Base-by-base conservation (phyloP, 257 asterid genomes). In the Penstemon davidsonii region DNA sequence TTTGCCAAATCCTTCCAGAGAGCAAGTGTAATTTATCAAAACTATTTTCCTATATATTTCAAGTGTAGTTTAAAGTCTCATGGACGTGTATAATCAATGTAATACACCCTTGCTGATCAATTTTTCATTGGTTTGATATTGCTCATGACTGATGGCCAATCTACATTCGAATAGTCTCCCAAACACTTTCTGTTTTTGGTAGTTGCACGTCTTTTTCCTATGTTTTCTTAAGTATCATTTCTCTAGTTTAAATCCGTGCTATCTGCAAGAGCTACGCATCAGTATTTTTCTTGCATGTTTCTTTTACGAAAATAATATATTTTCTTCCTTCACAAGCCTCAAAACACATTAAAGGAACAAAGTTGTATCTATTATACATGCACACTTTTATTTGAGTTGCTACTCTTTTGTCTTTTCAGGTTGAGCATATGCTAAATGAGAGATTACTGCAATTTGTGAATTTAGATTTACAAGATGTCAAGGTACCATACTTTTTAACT, bases 371-470 rank as follows among this genome's bases (percentile, higher is more conserved):
- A 60, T 66, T 7, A 33, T 60, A 45, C 52, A 18, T 45, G 18
- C 56, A 18, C 39, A 7, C 12, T 13, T 60, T 15, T 70, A 49
- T 65, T 62, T 60, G 65, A 63, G 68, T 52, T 43, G 59, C 68
- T 72, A 53, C 40, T 43, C 50, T 63, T 52, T 73, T 41, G 18
- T 70, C 42, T 64, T 58, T 84, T 73, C 87, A 95, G 98, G 99
- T 91, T 77, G 99, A 95, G 83, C 90, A 89, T 81, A 77, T 88
- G 81, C 87, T 95, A 75, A 91, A 95, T 75, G 99, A 91, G 62
- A 82, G 97, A 66, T 81, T 91, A 81, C 85, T 87, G 80, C 98
- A 94, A 76, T 86, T 89, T 80, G 98, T 91, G 74, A 91, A 95
- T 80, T 75, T 84, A 72, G 99, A 95, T 84, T 81, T 91, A 82